These are phyloP conservation scores for Soucietia sequanensis DNA, from an alignment of 805 yeast species.

Conservation along the genomic window DNA sequence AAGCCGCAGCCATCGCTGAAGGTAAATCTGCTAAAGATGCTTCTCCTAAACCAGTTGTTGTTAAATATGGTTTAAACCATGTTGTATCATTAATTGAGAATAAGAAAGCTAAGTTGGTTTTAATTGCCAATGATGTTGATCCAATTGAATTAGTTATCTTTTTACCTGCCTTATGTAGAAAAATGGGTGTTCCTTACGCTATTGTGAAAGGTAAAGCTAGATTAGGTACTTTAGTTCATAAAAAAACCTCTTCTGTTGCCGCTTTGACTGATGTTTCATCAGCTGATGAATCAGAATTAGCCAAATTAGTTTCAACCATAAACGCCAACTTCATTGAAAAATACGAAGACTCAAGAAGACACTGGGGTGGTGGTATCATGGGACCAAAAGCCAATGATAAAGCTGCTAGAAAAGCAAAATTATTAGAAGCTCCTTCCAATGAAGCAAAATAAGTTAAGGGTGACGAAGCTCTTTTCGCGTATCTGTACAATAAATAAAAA, in stretches of 20 bases:
- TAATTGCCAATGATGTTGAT: constrained; percentile 98
- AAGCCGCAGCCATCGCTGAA: constrained; percentile 98
- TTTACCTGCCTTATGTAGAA: constrained; percentile 98
- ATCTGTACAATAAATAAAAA: no score
- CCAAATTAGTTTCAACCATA: constrained; percentile 89
- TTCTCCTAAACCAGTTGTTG: constrained; percentile 94
- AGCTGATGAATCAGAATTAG: constrained; percentile 93
- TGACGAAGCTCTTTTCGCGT: no score
- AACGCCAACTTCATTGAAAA: constrained; percentile 90
- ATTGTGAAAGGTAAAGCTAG: constrained; percentile 98
- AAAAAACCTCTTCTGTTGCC: constrained; percentile 96
- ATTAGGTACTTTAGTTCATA: constrained; percentile 95
- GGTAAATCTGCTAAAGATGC: constrained; percentile 97
- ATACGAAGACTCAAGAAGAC: constrained; percentile 94
- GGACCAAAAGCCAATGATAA: constrained; percentile 92
- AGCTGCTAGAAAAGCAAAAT: constrained; percentile 72
- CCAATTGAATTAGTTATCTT: constrained; percentile 97
- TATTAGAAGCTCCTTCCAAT: constrained; percentile 40
- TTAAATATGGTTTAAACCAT: constrained; percentile 99
- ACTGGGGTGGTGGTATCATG: constrained; percentile 99
- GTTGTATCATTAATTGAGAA: constrained; percentile 95
- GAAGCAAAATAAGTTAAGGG: no score
- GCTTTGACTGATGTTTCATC: constrained; percentile 94
- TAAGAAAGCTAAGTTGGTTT: constrained; percentile 97
- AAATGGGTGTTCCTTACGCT: constrained; percentile 99